phyloP scores from a whole-genome alignment of 2,329 filamentous ascomycete species.

The Akanthomyces dipterigenus region DNA sequence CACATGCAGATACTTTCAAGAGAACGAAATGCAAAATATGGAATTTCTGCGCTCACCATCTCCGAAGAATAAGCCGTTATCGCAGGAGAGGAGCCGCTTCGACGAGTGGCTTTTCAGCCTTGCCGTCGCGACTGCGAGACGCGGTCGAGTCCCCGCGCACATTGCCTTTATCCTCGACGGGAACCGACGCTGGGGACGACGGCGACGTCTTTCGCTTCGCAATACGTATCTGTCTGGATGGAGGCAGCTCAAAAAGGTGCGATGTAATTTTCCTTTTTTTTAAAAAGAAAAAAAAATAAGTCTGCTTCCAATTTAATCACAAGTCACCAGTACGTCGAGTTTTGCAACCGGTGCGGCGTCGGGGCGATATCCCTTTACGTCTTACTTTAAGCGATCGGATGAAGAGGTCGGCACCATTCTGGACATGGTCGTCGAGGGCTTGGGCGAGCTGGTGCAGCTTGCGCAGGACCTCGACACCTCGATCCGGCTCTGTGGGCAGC shows the following conservation, averaged over 20 bases:
- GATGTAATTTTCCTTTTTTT: slow-evolving; percentile 28
- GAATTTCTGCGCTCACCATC: no score
- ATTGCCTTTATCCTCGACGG: slow-evolving; percentile 52
- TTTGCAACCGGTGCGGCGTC: slow-evolving; percentile 68
- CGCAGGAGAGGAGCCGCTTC: not conserved
- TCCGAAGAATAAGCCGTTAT: not conserved
- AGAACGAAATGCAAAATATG: not conserved
- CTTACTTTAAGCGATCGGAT: slow-evolving; percentile 88
- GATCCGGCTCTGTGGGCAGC: slow-evolving; percentile 72
- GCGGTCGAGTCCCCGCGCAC: not conserved
- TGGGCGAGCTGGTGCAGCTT: slow-evolving; percentile 80
- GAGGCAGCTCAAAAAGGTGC: slow-evolving; percentile 66
- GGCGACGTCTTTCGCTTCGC: slow-evolving; percentile 80
- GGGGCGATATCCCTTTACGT: slow-evolving; percentile 89
- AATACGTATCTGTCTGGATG: slow-evolving; percentile 83
- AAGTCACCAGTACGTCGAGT: not conserved
- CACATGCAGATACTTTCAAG: no score
- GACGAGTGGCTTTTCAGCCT: not conserved
- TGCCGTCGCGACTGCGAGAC: not conserved
- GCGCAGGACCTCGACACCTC: slow-evolving; percentile 71
- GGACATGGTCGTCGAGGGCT: slow-evolving; percentile 85
- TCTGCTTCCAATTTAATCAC: slow-evolving; percentile 61
- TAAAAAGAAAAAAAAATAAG: no score
- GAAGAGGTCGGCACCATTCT: slow-evolving; percentile 88
- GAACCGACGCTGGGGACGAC: slow-evolving; percentile 77